These are phyloP conservation scores for Polyplosphaeria fusca DNA, from an alignment of 495 filamentous ascomycete species.

Conservation along the genomic window DNA sequence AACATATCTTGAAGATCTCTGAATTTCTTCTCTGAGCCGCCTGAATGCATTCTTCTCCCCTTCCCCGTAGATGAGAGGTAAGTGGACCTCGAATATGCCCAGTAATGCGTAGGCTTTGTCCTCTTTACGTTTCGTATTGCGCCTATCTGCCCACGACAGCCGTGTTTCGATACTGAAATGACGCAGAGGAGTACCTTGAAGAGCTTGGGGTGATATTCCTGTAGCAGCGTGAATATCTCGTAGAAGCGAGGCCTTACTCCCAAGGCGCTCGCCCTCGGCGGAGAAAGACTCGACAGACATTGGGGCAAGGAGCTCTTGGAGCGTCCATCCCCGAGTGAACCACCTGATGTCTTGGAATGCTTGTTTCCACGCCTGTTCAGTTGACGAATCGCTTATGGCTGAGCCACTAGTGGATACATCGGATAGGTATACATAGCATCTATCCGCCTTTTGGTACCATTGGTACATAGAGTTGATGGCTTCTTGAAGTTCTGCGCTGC, in stretches of 20 bases:
- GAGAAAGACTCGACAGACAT: not conserved
- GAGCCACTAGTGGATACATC: constrained; percentile 1
- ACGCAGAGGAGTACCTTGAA: not conserved
- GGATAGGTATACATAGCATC: constrained; percentile 15
- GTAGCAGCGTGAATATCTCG: not conserved
- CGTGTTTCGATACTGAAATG: not conserved
- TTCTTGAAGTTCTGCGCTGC: not conserved
- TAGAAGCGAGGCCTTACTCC: not conserved
- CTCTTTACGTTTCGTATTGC: not conserved
- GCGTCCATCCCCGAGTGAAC: not conserved
- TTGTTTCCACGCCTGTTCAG: not conserved
- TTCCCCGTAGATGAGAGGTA: not conserved
- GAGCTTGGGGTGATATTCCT: not conserved
- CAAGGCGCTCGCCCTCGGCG: not conserved
- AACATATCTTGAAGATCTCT: not conserved
- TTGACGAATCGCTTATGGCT: not conserved
- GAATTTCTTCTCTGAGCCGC: not conserved
- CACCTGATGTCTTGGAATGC: not conserved
- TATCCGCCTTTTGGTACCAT: constrained; percentile 14
- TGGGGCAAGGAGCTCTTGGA: not conserved
- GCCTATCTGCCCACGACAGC: not conserved
- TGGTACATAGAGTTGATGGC: constrained; percentile 14
- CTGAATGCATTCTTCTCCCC: not conserved
- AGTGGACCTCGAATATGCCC: not conserved
- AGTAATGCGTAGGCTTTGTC: not conserved